Percentiles rank a stretch among this genome's conserved stretches.
phyloP scores from a whole-genome alignment of 2,329 filamentous ascomycete species.

The Fusarium chaquense region DNA sequence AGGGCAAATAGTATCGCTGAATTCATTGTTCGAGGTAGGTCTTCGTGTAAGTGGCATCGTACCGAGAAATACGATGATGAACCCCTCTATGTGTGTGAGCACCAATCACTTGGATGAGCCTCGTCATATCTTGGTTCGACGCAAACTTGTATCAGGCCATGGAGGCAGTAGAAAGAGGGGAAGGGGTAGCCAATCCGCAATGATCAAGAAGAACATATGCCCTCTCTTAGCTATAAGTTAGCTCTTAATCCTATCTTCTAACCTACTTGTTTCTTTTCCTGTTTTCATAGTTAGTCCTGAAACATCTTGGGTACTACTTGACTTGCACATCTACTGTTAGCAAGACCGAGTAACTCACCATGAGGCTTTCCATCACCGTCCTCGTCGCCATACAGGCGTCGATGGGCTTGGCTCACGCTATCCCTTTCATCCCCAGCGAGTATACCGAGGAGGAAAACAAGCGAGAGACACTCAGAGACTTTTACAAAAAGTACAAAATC shows the following conservation, averaged over 20 bases:
- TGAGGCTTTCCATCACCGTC: slow-evolving; percentile 12
- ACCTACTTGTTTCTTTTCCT: neutral
- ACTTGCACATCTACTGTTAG: neutral
- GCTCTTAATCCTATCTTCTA: neutral
- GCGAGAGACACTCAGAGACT: neutral
- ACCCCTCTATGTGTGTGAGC: neutral
- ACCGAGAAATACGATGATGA: neutral
- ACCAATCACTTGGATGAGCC: neutral
- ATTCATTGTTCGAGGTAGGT: neutral
- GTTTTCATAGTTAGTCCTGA: neutral
- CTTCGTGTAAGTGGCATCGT: neutral
- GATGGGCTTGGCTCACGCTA: neutral
- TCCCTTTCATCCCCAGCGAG: neutral
- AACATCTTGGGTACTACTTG: neutral
- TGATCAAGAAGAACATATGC: neutral
- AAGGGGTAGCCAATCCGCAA: neutral
- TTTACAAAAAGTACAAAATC: neutral
- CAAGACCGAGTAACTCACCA: slow-evolving; percentile 3
- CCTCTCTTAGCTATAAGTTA: slow-evolving; percentile 9
- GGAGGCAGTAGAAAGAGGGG: neutral
- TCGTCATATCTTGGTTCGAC: neutral
- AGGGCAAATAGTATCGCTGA: neutral
- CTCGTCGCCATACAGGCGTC: slow-evolving; percentile 28
- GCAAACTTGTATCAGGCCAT: neutral
- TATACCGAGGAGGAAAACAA: neutral